Base-by-base conservation (phyloP, 805 yeast species). In the Lipomyces starkeyi region DNA sequence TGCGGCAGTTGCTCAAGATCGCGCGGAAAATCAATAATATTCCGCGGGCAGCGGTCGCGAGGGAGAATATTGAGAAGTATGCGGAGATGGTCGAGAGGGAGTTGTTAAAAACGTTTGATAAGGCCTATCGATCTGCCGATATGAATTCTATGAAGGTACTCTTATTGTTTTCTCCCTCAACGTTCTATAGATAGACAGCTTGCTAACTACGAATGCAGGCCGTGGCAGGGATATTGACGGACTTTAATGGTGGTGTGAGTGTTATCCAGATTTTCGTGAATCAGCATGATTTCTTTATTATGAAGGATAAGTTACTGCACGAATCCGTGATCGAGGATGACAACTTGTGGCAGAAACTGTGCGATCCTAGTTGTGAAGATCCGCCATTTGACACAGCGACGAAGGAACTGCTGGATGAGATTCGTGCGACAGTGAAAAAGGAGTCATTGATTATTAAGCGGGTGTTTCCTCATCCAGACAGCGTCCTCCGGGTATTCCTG, bases 221-320 rank as follows among this genome's bases (percentile, higher is more conserved):
- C 17, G 63, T 79, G 32, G 91, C 97, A 0, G 86, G 86, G 61
- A 85, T 93, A 20, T 81, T 93, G 61, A 85, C 87, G 63, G 91
- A 88, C 69, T 94, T 88, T 80, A 93, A 94, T 75, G 94, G 92
- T 22, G 97, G 97, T 13, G 83, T 86, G 11, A 88, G 89, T 67
- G 94, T 93, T 8, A 89, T 91, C 8, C 91, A 89, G 75, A 87
- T 89, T 60, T 94, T 91, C 79, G 90, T 93, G 55, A 87, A 87
- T 75, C 92, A 91, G 75, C 91, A 91, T 75, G 90, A 88, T 60
- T 84, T 89, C 67, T 90, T 93, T 77, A 81, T 83, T 64, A 82
- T 80, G 49, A 80, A 84, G 70, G 84, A 85, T 66, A 73, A 82
- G 68, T 76, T 80, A n/a, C 80, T 78, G 22, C 78, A 76, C 35